Percentiles rank a stretch among this genome's conserved stretches.
These are phyloP conservation scores for Botrytis tulipae DNA, from an alignment of 2,329 filamentous ascomycete species.

Conservation along the genomic window DNA sequence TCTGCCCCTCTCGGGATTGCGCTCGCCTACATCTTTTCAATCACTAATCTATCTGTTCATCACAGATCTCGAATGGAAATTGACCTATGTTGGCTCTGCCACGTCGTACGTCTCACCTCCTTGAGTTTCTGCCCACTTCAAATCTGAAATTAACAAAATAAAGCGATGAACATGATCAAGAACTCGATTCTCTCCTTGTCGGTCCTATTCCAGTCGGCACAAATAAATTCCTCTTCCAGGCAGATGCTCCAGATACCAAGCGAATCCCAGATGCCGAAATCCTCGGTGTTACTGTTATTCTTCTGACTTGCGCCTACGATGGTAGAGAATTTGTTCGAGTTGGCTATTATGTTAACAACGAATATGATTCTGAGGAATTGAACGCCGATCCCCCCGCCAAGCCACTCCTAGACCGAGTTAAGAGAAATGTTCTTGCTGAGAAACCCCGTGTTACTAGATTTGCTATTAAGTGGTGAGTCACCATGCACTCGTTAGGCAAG, in stretches of 20 bases:
- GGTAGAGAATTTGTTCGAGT: conserved; percentile 95
- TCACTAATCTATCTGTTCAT: conserved; percentile 26
- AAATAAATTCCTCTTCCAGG: conserved; percentile 98
- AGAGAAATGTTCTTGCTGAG: conserved; percentile 88
- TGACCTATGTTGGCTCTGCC: conserved; percentile 97
- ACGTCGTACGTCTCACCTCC: conserved; percentile 69
- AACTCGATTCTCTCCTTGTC: conserved; percentile 93
- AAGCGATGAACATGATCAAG: conserved; percentile 81
- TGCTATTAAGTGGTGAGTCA: conserved; percentile 90
- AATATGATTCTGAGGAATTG: conserved; percentile 91
- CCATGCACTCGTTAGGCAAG: neutral
- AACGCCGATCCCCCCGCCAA: conserved; percentile 86
- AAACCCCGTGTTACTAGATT: conserved; percentile 97
- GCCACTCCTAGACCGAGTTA: conserved; percentile 87
- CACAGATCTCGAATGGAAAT: conserved; percentile 95
- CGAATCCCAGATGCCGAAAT: conserved; percentile 95
- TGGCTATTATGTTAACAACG: conserved; percentile 99
- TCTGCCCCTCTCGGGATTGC: conserved; percentile 3
- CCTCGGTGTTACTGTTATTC: conserved; percentile 92
- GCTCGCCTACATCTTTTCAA: neutral
- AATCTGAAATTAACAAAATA: conserved; percentile 23
- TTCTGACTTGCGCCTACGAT: conserved; percentile 95
- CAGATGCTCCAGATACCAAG: conserved; percentile 83
- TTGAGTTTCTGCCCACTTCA: neutral
- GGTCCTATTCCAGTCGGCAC: conserved; percentile 96